Evolutionary conservation across 2,329 filamentous ascomycete genomes (phyloP), one percentile per base, ranked within the genome.

Genomic region (Sphaerostilbella broomeana): DNA sequence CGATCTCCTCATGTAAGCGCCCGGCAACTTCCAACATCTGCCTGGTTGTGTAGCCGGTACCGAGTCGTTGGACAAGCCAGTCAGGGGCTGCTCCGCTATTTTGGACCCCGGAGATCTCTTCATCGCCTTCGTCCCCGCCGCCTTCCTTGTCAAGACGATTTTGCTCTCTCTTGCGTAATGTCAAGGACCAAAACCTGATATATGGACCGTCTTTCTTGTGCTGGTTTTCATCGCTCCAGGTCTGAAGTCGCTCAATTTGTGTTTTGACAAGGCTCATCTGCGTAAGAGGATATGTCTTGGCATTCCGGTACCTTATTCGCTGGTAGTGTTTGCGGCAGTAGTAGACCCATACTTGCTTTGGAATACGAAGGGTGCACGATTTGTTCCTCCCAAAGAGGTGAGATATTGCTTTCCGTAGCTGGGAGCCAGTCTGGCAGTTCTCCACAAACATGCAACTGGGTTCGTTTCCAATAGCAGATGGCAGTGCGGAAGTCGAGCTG

Each of bases 301-400:
- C 69, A 38, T 79, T 79, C n/a, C 81, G 72, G 54, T 88, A 89
- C 0, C 81, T 71, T 29, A 72, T 73, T 6, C 85, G 77, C 60
- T 92, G 86, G 57, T 92, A 92, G 54, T 89, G 83, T 55, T 89
- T 89, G 24, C 86, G 77, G 58, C 86, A 92, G 55, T 77, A 82
- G 52, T 82, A 77, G 1, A 86, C 77, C 84, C 84, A 90, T 2
- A 86, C 73, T 16, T 75, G 61, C 5, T 73, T 63, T 0, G 83
- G 83, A 34, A 92, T 85, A 30, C 71, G 68, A 22, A 81, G 73
- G 1, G 86, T 92, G 52, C 79, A 82, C 6, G 75, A 69, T 62
- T 92, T 92, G 68, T 92, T 92, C 25, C 86, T 77, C 16, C 86
- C 86, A 50, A 90, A 90, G 40, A 89, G 75, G 53, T 92, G 84